A percentile compares a stretch with the other conserved stretches of the same genome.
Evolutionary conservation across 768 basidiomycete genomes (phyloP).

Genomic region (Psilocybe azurescens): DNA sequence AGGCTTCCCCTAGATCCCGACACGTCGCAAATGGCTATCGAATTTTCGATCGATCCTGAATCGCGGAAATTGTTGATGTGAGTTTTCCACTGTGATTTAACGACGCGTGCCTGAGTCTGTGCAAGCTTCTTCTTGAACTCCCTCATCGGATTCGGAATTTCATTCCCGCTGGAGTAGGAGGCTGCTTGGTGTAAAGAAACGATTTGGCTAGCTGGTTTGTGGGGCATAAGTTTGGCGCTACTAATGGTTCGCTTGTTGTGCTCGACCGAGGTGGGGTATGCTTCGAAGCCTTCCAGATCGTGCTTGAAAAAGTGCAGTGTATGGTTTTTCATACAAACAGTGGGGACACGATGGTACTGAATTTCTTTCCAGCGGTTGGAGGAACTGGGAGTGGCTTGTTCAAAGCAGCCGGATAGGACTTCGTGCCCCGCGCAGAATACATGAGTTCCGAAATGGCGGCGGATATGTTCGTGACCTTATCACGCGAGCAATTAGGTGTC

Average conservation of each 20-base stretch:
- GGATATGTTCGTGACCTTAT: conserved; percentile 65
- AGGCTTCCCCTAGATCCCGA: conserved; percentile 70
- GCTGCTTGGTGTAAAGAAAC: conserved; percentile 7
- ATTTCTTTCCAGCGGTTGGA: conserved; percentile 63
- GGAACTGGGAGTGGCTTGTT: conserved; percentile 49
- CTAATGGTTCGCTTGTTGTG: conserved; percentile 59
- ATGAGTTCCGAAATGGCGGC: conserved; percentile 66
- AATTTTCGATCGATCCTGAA: conserved; percentile 60
- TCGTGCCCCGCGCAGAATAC: conserved; percentile 37
- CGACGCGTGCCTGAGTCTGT: conserved; percentile 45
- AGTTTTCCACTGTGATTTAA: conserved; percentile 72
- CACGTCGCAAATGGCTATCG: conserved; percentile 74
- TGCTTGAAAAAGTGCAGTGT: conserved; percentile 57
- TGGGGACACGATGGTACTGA: conserved; percentile 59
- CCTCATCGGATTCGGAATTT: background rate
- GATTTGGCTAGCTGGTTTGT: conserved; percentile 58
- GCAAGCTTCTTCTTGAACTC: conserved; percentile 35
- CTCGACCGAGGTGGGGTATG: conserved; percentile 62
- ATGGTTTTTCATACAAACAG: conserved; percentile 69
- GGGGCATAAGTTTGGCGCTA: conserved; percentile 72
- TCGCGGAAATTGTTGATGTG: conserved; percentile 59
- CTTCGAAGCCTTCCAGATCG: conserved; percentile 62
- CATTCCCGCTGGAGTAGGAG: too few relatives aligned
- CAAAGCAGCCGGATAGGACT: conserved; percentile 37
- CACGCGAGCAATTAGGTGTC: conserved; percentile 60